Conservation (phyloP, 441 rosid species). For the Gossypium trilobum region DNA sequence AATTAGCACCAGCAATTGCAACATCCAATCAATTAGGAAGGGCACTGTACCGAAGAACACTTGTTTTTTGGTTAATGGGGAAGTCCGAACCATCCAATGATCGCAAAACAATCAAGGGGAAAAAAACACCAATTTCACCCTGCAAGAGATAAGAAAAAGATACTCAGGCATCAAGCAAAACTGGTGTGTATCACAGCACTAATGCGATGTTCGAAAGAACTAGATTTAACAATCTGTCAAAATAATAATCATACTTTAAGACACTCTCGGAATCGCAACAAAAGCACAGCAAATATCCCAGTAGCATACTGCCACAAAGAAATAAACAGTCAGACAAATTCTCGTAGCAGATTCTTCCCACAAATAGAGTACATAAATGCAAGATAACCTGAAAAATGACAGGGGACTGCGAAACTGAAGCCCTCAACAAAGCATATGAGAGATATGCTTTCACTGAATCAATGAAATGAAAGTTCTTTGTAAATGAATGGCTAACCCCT, state of each 20-base stretch:
- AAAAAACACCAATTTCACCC: slow-evolving; percentile 98
- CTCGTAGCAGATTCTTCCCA: slow-evolving; percentile 11
- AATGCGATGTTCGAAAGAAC: background rate
- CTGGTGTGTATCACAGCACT: background rate
- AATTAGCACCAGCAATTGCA: slow-evolving; percentile 18
- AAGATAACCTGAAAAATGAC: slow-evolving; percentile 83
- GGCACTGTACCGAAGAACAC: slow-evolving; percentile 73
- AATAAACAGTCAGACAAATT: slow-evolving; percentile 25
- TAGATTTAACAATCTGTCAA: slow-evolving; percentile 16
- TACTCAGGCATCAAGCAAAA: slow-evolving; percentile 12
- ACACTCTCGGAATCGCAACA: slow-evolving; percentile 89
- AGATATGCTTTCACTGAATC: slow-evolving; percentile 99
- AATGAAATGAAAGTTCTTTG: slow-evolving; percentile 95
- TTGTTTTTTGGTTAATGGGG: slow-evolving; percentile 69
- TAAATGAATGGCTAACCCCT: slow-evolving; percentile 89
- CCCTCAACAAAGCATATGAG: slow-evolving; percentile 94
- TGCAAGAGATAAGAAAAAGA: slow-evolving; percentile 27
- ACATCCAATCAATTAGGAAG: slow-evolving; percentile 20
- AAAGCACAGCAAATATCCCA: slow-evolving; percentile 90
- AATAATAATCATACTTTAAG: slow-evolving; percentile 63
- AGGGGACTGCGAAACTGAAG: slow-evolving; percentile 86
- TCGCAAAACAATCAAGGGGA: slow-evolving; percentile 88
- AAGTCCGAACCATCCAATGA: slow-evolving; percentile 77
- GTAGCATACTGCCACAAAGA: slow-evolving; percentile 79
- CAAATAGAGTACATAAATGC: slow-evolving; percentile 7